A percentile compares a stretch with the other conserved stretches of the same genome.
Conservation (phyloP, 2,329 filamentous ascomycete genomes). For the Colletotrichum sp. region DNA sequence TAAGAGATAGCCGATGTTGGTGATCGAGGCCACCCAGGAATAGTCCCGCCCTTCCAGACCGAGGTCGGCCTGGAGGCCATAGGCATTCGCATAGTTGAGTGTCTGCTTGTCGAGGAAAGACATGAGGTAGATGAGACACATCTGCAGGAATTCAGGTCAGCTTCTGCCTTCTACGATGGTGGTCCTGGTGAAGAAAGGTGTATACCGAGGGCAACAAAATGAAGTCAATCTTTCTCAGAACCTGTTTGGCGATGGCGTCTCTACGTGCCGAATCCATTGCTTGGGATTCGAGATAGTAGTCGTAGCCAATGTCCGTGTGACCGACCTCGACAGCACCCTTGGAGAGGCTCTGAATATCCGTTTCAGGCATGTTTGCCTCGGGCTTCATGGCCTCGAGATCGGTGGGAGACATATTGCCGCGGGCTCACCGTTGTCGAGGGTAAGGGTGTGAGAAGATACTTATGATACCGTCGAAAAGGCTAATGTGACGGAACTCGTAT, state of each 20-base stretch:
- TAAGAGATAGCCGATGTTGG: not conserved
- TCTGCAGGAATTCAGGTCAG: not conserved
- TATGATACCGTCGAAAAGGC: not conserved
- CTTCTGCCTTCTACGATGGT: not conserved
- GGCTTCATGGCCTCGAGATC: not conserved
- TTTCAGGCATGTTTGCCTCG: not conserved
- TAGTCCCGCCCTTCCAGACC: not conserved
- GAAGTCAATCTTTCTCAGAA: not conserved
- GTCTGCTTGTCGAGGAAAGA: not conserved
- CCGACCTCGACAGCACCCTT: not conserved
- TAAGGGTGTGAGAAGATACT: not conserved
- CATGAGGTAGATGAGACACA: not conserved
- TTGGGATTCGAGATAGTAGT: not conserved
- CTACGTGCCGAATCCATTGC: not conserved
- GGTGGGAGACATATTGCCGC: not conserved
- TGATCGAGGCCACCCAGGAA: not conserved
- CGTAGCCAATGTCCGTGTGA: not conserved
- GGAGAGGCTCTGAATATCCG: not conserved
- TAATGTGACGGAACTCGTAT: not conserved
- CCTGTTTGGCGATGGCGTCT: not conserved
- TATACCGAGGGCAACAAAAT: not conserved
- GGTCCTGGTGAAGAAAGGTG: not conserved
- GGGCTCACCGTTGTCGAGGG: not conserved
- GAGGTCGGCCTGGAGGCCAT: not conserved
- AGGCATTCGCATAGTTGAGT: not conserved